Evolutionary conservation across 768 basidiomycete genomes (phyloP).

Genomic region (Dacryopinax primogenitus): DNA sequence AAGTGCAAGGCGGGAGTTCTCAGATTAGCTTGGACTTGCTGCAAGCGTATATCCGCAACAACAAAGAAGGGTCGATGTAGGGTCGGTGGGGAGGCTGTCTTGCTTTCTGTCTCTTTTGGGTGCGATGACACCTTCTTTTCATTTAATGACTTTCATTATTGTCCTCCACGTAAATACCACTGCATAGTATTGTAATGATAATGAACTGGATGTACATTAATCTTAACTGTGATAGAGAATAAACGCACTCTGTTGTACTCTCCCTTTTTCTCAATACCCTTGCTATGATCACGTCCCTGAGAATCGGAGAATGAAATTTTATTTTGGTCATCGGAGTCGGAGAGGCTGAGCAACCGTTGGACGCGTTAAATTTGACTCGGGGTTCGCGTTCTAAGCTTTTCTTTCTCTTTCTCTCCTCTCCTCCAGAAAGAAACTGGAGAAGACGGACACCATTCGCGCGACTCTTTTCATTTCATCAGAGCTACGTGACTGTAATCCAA

Average conservation of each 20-base stretch:
- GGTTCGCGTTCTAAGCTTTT: neutral
- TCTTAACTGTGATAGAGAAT: too few species aligned
- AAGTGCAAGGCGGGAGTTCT: neutral
- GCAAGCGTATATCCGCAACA: neutral
- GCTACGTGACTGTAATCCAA: too few species aligned
- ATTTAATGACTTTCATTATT: neutral
- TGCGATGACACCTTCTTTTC: neutral
- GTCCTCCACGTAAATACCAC: neutral
- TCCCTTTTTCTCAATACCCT: too few species aligned
- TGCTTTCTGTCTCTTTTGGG: neutral
- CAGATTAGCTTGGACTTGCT: constrained; percentile 4
- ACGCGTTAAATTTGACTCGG: neutral
- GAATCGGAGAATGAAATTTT: neutral
- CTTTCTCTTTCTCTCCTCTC: neutral
- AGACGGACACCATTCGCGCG: too few species aligned
- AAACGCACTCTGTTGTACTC: too few species aligned
- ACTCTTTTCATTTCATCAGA: too few species aligned
- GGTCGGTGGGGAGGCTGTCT: neutral
- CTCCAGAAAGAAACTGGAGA: neutral
- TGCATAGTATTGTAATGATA: too few species aligned
- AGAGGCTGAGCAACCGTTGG: too few species aligned
- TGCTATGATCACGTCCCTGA: neutral
- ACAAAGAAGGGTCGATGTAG: constrained; percentile 6
- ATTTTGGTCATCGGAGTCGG: neutral
- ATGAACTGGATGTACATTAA: too few species aligned